These are phyloP conservation scores for Lactarius indigo DNA, from an alignment of 768 basidiomycete species.

Conservation along the genomic window DNA sequence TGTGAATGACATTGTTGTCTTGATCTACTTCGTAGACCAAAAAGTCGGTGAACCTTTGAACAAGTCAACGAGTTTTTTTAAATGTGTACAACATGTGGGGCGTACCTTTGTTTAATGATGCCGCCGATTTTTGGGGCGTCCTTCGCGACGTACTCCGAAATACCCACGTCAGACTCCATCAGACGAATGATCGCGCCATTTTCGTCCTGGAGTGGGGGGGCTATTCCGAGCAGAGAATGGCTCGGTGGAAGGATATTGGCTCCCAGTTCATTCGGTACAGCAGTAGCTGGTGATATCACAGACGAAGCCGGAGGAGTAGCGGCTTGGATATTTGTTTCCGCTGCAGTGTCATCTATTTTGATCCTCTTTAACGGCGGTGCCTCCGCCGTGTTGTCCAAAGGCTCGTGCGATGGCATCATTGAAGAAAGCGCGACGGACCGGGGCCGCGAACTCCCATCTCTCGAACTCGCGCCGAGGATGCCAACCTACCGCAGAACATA, in stretches of 20 bases:
- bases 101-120: conserved; percentile 95
- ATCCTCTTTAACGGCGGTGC: conserved; percentile 38
- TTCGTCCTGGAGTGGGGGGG: conserved; percentile 46
- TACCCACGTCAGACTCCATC: conserved; percentile 81
- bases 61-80: conserved; percentile 14
- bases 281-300: conserved; percentile 28
- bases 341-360: conserved; percentile 32
- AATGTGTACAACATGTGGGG: conserved; percentile 6
- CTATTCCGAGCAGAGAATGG: conserved; percentile 61
- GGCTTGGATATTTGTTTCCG: conserved; percentile 10
- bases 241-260: conserved; percentile 60
- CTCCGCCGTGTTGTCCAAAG: conserved; percentile 23
- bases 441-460: background rate
- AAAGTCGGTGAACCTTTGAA: conserved; percentile 89
- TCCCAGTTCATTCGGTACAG: conserved; percentile 4
- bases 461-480: conserved; percentile 1
- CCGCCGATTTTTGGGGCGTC: conserved; percentile 74
- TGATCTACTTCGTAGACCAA: conserved; percentile 88
- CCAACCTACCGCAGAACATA: conserved; percentile 50
- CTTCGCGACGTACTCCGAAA: conserved; percentile 77
- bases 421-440: background rate
- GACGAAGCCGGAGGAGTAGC: conserved; percentile 16
- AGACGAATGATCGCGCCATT: conserved; percentile 55
- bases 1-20: conserved; percentile 72
- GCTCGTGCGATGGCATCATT: conserved; percentile 19